Evolutionary conservation across 2,329 filamentous ascomycete genomes (phyloP), one percentile per base, ranked within the genome.

Genomic region (Talaromyces albobiverticillius): DNA sequence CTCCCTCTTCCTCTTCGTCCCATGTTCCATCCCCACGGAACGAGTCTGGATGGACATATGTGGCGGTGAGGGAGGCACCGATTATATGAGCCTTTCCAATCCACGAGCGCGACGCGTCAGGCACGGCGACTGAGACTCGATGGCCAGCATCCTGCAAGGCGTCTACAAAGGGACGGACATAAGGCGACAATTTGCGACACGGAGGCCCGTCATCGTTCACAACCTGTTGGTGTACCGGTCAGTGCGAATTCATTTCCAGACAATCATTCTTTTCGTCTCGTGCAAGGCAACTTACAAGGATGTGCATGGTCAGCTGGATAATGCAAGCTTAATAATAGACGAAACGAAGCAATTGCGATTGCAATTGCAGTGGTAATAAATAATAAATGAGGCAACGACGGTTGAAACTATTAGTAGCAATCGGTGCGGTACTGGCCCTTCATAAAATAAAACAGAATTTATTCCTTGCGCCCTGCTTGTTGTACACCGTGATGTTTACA

Each of bases 1-100:
- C 26, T 23, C 25, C 43, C 3, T 29, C 43, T 8, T 4, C 25
- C 6, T 41, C 45, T 1, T 50, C 26, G 7, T 62, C 59, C 86
- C 86, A 71, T 38, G 67, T 64, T 52, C 87, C 83, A 46, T 83
- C 80, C 57, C 79, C 68, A 54, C 71, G 70, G 26, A 83, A 76
- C 8, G 79, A 77, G 34, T 75, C 75, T 0, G 81, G 81, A 4
- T 85, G 86, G 71, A 90, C 94, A 76, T 93, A 95, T 38, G 82
- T 79, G 6, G 90, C 90, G 71, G 86, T 89, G 57, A 94, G 81
- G 1, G 87, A 85, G 70, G 91, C 86, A 59, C 91, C 91, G 65
- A 96, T 92, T 67, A 96, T 87, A 73, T 96, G 92, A 1, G 92
- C 92, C 77, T 96, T 96, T 62, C 90, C 91, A 67, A 96, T 96